A percentile compares a stretch with the other conserved stretches of the same genome.
Evolutionary conservation across 495 filamentous ascomycete genomes (phyloP).

Genomic region (Collariella sp.): DNA sequence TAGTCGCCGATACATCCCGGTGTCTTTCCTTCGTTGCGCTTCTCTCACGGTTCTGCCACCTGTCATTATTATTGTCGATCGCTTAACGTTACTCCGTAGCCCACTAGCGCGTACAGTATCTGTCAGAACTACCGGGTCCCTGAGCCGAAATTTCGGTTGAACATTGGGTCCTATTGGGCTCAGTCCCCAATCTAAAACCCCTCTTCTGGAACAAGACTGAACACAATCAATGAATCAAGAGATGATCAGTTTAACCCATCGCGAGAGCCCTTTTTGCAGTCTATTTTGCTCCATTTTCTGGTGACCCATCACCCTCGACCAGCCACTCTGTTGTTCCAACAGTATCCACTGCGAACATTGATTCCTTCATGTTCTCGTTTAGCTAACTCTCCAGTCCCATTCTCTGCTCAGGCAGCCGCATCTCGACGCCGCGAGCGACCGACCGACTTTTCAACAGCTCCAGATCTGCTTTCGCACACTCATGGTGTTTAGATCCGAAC

Average conservation of each 20-base stretch:
- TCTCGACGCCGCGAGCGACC: not conserved
- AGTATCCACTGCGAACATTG: not conserved
- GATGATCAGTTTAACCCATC: no score
- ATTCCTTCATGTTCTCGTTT: not conserved
- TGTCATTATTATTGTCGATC: not conserved
- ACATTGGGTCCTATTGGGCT: no score
- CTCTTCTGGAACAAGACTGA: no score
- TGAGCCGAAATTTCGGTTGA: no score
- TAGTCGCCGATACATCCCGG: not conserved
- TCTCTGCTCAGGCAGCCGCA: not conserved
- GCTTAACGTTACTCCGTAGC: no score
- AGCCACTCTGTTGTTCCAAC: no score
- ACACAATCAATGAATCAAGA: no score
- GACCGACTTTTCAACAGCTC: not conserved
- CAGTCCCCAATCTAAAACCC: no score
- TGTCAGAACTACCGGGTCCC: no score
- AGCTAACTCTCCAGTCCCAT: not conserved
- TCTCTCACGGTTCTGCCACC: not conserved
- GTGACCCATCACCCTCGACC: no score
- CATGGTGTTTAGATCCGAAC: not conserved
- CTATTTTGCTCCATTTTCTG: no score
- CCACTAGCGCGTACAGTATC: not conserved
- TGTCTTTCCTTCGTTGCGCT: not conserved
- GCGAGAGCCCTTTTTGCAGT: no score
- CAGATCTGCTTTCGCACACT: not conserved